Base-by-base conservation (phyloP, 208 protist genomes). In the Trypanosomatidae sp. region DNA sequence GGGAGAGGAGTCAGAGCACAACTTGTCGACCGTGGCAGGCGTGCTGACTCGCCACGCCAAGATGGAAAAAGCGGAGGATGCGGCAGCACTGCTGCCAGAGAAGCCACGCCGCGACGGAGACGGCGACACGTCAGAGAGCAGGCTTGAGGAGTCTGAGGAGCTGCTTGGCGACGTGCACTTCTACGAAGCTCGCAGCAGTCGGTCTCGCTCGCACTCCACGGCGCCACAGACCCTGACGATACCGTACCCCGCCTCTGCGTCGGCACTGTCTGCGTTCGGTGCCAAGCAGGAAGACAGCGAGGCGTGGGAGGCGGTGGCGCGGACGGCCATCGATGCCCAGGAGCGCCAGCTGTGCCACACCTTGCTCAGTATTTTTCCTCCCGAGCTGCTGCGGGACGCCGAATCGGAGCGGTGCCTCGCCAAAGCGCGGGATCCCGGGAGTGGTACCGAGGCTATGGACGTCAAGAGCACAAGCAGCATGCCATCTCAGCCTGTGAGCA, bases 271-370 rank as follows among this genome's bases (percentile, higher is more conserved):
- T 49, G 25, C 44, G 10, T 28, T 53, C 44, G 25, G 41, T 53
- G 44, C 46, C 41, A 71, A 44, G 30, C 50, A 71, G 30, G 66
- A 60, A 41, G 66, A 71, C 13, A 46, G 22, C 33, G 50, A 60
- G 70, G 56, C 53, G 36, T 36, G 36, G 47, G 73, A 74, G 47
- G 60, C 53, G 6, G 69, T 8, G 33, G 1, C 50, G n/a, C 66
- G 71, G 52, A 47, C 41, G 1, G 49, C 66, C 43, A 68, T 81
- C 8, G 44, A 69, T 10, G 56, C 67, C 7, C 79, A 83, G 46
- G 69, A 69, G 53, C 79, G 56, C 3, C 79, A 77, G 43, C 74
- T 83, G 56, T 74, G 73, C 4, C 69, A 69, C 69, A 83, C 79
- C 15, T 36, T 83, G 36, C 69, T 83, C 33, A 79, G 69, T 50